Percentiles rank a stretch among this genome's conserved stretches.
Conservation (phyloP, 352 stramenopile genomes). For the Nothophytophthora sp. region DNA sequence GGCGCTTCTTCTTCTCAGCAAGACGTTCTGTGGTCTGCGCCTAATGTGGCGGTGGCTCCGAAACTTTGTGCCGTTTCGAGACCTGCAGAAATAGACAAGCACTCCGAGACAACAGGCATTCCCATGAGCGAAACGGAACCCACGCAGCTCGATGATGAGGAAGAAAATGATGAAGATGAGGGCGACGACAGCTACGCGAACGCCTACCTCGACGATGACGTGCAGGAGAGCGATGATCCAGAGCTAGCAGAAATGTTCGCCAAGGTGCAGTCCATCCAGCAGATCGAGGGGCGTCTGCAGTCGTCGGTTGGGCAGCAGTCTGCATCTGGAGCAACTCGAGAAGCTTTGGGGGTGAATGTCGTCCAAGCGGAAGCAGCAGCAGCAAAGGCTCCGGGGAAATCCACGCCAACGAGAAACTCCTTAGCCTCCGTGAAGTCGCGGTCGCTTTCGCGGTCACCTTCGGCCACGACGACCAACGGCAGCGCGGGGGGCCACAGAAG, state of each 20-base stretch:
- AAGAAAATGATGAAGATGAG: constrained; percentile 24
- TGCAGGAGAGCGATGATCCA: constrained; percentile 42
- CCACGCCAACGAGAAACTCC: constrained; percentile 4
- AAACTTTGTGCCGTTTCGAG: no score
- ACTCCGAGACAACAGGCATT: constrained; percentile 2
- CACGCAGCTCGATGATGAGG: constrained; percentile 13
- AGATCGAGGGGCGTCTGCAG: constrained; percentile 35
- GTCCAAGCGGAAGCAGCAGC: not conserved
- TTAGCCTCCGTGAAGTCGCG: constrained; percentile 15
- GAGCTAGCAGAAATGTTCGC: constrained; percentile 75
- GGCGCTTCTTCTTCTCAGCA: no score
- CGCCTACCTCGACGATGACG: constrained; percentile 43
- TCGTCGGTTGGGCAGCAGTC: constrained; percentile 11
- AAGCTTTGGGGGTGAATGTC: constrained; percentile 6
- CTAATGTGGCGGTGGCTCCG: no score
- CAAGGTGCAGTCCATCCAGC: constrained; percentile 71
- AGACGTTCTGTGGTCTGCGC: no score
- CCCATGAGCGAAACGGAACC: constrained; percentile 23
- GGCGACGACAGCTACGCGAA: constrained; percentile 40
- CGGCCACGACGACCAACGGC: not conserved
- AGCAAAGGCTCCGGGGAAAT: not conserved
- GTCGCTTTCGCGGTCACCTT: constrained; percentile 18
- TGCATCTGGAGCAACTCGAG: constrained; percentile 5
- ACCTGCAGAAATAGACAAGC: constrained; percentile 18
- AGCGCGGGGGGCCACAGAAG: constrained; percentile 20